Evolutionary conservation across 2,329 filamentous ascomycete species (phyloP), one percentile per base, ranked within the genome.

Genomic region (Penicillium sp.): DNA sequence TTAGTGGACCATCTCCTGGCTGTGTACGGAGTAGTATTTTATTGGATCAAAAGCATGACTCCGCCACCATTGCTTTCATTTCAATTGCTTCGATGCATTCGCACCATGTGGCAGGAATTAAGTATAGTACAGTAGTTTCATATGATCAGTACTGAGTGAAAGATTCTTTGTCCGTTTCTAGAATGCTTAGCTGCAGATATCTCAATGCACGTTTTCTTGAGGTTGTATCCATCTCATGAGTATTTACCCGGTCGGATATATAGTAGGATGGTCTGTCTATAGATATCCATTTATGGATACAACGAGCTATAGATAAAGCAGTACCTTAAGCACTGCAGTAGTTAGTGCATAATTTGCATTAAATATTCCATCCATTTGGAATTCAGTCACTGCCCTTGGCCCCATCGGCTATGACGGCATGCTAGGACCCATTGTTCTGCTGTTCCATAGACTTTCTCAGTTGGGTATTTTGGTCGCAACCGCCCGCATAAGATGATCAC

Each of bases 391-490:
- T 15, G 44, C 44, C 44, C 2, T 13, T 26, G 2, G 26, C 24
- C 22, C 42, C 22, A n/a, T 30, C 47, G 28, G 28, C 47, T 22
- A 50, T 50, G 47, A 50, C 47, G 47, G 17, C 47, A 35, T 50
- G 13, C n/a, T n/a, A 50, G n/a, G 28, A 33, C 28, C 47, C 47
- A 19, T 19, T 7, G 22, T 24, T 19, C 12, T 42, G 40, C 12
- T 3, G 22, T 24, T 19, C 12, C n/a, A n/a, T 22, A 22, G 44
- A 13, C 19, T 26, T 24, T 17, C 44, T 47, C 24, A 1, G 12
- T 15, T 47, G 9, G 13, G 24, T n/a, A 8, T 28, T 47, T 7
- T 17, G 12, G 24, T 33, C 47, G 13, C 35, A 40, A 26, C 8
- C 13, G 6, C 47, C 26, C 26, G 17, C 28, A 35, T 13, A 24